Conservation (phyloP, 352 stramenopile species). For the Pythium oligandrum region DNA sequence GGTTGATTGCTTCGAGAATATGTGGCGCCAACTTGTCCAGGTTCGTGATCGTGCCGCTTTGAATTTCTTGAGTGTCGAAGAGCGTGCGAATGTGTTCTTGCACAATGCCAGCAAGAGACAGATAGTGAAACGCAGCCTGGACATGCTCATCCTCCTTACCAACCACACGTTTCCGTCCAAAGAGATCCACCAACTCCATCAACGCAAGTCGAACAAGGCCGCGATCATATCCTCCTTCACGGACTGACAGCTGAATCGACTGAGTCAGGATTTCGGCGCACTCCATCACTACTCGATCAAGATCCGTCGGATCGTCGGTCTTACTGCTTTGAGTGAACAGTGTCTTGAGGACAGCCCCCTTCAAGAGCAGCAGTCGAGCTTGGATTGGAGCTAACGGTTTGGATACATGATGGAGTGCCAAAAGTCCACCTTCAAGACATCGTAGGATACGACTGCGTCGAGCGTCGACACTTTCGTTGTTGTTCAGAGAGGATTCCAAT, state of each 20-base stretch:
- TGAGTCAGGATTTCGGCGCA: no score
- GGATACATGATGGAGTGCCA: conserved; percentile 34
- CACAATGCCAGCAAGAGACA: conserved; percentile 43
- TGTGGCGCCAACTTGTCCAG: conserved; percentile 46
- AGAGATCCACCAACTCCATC: conserved; percentile 65
- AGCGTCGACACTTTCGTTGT: neutral
- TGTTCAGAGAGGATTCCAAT: conserved; percentile 27
- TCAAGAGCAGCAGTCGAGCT: conserved; percentile 48
- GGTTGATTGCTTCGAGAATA: conserved; percentile 25
- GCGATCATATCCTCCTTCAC: conserved; percentile 51
- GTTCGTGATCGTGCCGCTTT: conserved; percentile 31
- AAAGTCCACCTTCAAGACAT: conserved; percentile 33
- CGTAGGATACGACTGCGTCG: conserved; percentile 15
- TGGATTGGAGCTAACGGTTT: conserved; percentile 32
- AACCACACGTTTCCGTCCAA: conserved; percentile 33
- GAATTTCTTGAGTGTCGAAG: conserved; percentile 61
- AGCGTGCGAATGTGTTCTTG: conserved; percentile 37
- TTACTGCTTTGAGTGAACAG: conserved; percentile 3
- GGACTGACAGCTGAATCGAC: conserved; percentile 18
- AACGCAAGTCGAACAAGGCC: conserved; percentile 41
- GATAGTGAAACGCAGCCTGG: conserved; percentile 69
- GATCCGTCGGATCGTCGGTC: no score
- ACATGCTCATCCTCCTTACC: conserved; percentile 45
- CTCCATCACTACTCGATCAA: no score
- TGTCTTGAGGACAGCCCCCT: conserved; percentile 51